Evolutionary conservation across 768 basidiomycete species (phyloP).

Genomic region (Russula lepida): DNA sequence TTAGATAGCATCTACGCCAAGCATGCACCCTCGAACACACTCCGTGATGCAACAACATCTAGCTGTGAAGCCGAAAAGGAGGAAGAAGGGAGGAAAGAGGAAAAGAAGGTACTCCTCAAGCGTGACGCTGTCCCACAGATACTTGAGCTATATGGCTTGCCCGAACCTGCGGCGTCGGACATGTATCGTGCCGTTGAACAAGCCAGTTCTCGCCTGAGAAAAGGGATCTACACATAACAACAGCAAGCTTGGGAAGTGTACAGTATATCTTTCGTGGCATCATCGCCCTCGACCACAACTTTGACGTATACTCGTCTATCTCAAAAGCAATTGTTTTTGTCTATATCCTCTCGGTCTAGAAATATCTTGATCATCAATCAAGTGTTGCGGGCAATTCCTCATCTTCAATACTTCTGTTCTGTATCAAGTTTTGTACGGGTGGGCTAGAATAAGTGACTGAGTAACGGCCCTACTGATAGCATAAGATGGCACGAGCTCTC

Average conservation of each 20-base stretch:
- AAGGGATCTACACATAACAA: conserved; percentile 9
- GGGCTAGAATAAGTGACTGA: too few relatives aligned
- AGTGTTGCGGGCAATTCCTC: not conserved
- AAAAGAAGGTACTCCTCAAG: conserved; percentile 37
- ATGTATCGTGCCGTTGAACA: conserved; percentile 63
- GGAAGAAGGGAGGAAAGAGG: not conserved
- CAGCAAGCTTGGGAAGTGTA: not conserved
- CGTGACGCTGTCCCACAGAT: conserved; percentile 48
- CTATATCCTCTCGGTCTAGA: not conserved
- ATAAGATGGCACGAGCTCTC: too few relatives aligned
- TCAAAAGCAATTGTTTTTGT: not conserved
- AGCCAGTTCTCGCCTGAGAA: conserved; percentile 29
- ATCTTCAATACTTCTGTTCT: not conserved
- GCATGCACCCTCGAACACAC: conserved; percentile 22
- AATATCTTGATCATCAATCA: not conserved
- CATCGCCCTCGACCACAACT: not conserved
- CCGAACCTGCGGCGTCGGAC: conserved; percentile 38
- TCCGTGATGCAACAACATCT: conserved; percentile 6
- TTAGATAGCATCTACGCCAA: conserved; percentile 51
- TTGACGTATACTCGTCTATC: not conserved
- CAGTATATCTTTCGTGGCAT: not conserved
- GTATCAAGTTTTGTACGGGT: not conserved
- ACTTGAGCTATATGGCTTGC: conserved; percentile 38
- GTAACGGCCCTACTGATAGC: too few relatives aligned
- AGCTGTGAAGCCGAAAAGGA: not conserved